Evolutionary conservation across 441 rosid species (phyloP).

Genomic region (Pelargonium hybrid): DNA sequence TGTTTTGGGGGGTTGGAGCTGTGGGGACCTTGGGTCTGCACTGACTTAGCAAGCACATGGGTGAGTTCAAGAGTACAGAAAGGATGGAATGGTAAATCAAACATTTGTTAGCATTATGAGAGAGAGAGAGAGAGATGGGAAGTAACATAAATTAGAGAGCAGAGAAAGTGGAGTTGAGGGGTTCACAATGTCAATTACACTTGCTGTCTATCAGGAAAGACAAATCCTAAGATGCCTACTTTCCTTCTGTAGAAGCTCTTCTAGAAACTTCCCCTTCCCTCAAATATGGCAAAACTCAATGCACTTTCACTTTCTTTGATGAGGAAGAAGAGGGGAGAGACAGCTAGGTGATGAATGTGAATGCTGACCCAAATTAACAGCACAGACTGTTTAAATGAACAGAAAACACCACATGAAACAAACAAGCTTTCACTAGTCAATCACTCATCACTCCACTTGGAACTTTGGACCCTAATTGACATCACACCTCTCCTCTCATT

Average conservation of each 20-base stretch:
- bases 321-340: neutral
- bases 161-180: slow-evolving; percentile 24
- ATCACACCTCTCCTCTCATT: too few relatives aligned
- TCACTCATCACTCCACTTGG: too few relatives aligned
- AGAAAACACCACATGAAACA: slow-evolving; percentile 78
- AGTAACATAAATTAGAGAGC: slow-evolving; percentile 28
- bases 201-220: slow-evolving; percentile 35
- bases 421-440: slow-evolving; percentile 24
- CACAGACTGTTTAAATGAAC: slow-evolving; percentile 25
- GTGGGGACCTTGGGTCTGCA: too few relatives aligned
- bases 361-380: neutral
- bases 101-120: too few relatives aligned
- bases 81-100: slow-evolving; percentile 4
- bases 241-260: slow-evolving; percentile 49
- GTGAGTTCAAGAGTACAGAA: neutral
- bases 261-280: slow-evolving; percentile 47
- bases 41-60: too few relatives aligned
- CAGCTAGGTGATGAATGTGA: neutral
- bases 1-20: too few relatives aligned
- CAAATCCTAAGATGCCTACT: slow-evolving; percentile 59
- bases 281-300: slow-evolving; percentile 31
- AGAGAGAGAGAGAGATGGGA: slow-evolving; percentile 3
- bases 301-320: slow-evolving; percentile 48
- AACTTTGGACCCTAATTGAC: too few relatives aligned
- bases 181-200: slow-evolving; percentile 28